Evolutionary conservation across 352 stramenopile species (phyloP).

Genomic region (Globisporangium irregulare): DNA sequence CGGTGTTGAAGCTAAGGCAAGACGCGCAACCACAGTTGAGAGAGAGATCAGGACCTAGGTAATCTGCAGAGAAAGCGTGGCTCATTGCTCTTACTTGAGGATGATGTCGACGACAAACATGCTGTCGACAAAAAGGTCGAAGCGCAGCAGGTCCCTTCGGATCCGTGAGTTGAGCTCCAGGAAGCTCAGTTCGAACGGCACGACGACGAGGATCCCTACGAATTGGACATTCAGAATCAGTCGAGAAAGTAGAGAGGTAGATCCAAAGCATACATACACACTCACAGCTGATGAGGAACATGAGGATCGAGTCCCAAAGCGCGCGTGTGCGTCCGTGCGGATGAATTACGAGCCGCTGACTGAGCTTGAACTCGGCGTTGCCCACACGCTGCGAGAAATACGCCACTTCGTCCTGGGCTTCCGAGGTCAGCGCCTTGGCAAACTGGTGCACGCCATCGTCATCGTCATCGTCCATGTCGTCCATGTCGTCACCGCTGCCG

Average conservation of each 20-base stretch:
- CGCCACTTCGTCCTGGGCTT: slow-evolving; percentile 62
- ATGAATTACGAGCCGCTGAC: slow-evolving; percentile 49
- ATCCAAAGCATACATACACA: slow-evolving; percentile 3
- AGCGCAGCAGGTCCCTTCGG: slow-evolving; percentile 36
- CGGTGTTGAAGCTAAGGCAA: slow-evolving; percentile 63
- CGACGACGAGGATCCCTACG: slow-evolving; percentile 54
- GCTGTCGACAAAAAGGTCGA: slow-evolving; percentile 62
- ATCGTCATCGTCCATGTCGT: slow-evolving; percentile 13
- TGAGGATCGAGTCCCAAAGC: slow-evolving; percentile 52
- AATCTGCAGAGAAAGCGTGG: neutral
- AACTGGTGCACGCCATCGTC: slow-evolving; percentile 22
- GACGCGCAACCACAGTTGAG: neutral
- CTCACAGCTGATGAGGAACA: slow-evolving; percentile 65
- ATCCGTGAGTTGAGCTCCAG: slow-evolving; percentile 27
- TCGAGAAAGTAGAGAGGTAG: neutral
- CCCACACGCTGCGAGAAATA: slow-evolving; percentile 57
- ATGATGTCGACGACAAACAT: slow-evolving; percentile 72
- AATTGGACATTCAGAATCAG: neutral
- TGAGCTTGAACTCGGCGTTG: slow-evolving; percentile 48
- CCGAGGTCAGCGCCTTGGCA: slow-evolving; percentile 14
- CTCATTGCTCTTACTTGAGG: slow-evolving; percentile 44
- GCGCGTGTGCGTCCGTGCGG: slow-evolving; percentile 55
- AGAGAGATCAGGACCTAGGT: neutral
- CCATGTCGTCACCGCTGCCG: slow-evolving; percentile 5
- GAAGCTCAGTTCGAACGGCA: slow-evolving; percentile 76